These are phyloP conservation scores for Fusarium algeriense DNA, from an alignment of 2,329 filamentous ascomycete species.

Conservation along the genomic window DNA sequence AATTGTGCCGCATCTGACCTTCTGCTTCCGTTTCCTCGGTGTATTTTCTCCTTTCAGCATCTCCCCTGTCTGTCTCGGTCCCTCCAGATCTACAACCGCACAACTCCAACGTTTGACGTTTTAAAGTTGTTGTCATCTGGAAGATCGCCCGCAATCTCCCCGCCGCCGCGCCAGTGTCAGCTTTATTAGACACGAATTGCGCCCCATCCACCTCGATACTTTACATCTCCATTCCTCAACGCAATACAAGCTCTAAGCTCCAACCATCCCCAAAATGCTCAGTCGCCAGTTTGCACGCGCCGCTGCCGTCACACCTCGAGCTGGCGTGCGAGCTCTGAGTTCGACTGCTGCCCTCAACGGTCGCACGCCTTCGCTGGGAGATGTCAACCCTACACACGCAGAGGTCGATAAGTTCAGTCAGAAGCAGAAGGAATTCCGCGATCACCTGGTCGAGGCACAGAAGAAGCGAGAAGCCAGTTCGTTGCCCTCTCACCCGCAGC, in stretches of 20 bases:
- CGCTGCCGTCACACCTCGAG: conserved; percentile 59
- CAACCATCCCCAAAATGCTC: conserved; percentile 57
- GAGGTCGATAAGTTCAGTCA: conserved; percentile 81
- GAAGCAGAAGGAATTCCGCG: conserved; percentile 88
- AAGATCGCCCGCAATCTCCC: conserved; percentile 29
- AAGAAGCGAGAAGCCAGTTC: conserved; percentile 89
- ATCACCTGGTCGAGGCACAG: conserved; percentile 80
- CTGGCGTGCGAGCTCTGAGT: conserved; percentile 67
- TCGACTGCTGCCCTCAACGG: conserved; percentile 60
- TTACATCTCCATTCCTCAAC: conserved; percentile 24
- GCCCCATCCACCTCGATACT: conserved; percentile 20
- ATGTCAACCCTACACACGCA: conserved; percentile 76
- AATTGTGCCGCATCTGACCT: conserved; percentile 45
- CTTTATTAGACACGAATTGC: conserved; percentile 35
- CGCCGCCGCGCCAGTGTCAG: conserved; percentile 36
- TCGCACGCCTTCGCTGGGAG: conserved; percentile 82
- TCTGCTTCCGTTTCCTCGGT: conserved; percentile 39
- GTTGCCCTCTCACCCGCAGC: conserved; percentile 58
- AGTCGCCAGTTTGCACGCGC: conserved; percentile 63
- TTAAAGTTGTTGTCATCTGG: conserved; percentile 33
- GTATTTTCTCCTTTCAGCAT: conserved; percentile 37
- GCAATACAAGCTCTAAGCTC: conserved; percentile 25
- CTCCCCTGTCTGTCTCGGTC: conserved; percentile 34
- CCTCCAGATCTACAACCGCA: conserved; percentile 23
- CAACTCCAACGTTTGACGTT: conserved; percentile 34